Conservation (phyloP, 257 asterid genomes). For the Nicotiana tomentosiformis region DNA sequence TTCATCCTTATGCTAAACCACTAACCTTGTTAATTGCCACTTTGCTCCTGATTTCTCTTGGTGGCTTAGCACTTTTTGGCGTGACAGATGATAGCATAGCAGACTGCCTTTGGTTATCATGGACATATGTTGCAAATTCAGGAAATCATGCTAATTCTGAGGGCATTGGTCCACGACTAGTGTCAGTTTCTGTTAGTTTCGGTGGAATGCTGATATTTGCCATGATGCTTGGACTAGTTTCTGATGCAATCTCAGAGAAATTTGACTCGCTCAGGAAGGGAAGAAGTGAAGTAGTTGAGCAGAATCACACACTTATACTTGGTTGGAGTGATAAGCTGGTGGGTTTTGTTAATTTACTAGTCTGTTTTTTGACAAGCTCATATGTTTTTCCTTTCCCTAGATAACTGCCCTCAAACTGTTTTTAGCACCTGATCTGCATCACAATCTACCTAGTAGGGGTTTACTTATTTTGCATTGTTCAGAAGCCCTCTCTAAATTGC, state of each 20-base stretch:
- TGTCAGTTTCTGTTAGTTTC: constrained; percentile 69
- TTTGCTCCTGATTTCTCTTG: constrained; percentile 58
- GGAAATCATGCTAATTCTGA: constrained; percentile 83
- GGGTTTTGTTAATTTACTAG: constrained; percentile 12
- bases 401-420: not conserved
- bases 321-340: constrained; percentile 98
- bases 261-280: constrained; percentile 90
- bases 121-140: constrained; percentile 80
- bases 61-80: constrained; percentile 81
- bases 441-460: not conserved
- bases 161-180: constrained; percentile 70
- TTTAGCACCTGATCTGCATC: not conserved
- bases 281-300: constrained; percentile 91
- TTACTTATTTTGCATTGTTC: not conserved
- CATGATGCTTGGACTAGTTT: constrained; percentile 94
- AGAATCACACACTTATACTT: constrained; percentile 76
- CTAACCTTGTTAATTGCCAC: constrained; percentile 76
- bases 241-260: constrained; percentile 92
- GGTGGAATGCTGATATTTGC: constrained; percentile 98
- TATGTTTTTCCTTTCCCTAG: not conserved
- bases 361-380: not conserved
- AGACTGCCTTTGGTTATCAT: constrained; percentile 77
- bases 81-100: constrained; percentile 71
- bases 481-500: not conserved
- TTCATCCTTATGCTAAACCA: constrained; percentile 81